These are phyloP conservation scores for Pseudoneurospora amorphoporcata DNA, from an alignment of 495 filamentous ascomycete species.

Conservation along the genomic window DNA sequence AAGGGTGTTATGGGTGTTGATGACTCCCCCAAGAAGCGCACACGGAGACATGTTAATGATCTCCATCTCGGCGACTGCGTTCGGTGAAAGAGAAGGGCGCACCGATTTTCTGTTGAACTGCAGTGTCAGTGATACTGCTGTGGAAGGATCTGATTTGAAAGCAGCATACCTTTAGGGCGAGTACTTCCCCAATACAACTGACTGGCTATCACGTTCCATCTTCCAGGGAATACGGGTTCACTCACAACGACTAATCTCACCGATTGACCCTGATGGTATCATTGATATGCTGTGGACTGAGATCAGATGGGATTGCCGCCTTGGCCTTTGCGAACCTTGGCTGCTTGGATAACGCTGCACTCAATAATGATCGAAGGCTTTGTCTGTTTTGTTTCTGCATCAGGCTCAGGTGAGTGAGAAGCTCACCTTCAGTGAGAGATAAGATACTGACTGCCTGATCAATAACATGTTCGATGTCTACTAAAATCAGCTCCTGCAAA, in stretches of 20 bases:
- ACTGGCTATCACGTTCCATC: neutral
- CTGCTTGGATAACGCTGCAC: neutral
- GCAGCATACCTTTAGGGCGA: neutral
- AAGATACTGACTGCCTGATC: neutral
- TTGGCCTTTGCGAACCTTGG: neutral
- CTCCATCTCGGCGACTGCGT: neutral
- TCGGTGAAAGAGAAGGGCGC: neutral
- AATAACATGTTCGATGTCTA: neutral
- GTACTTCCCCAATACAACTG: neutral
- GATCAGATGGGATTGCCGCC: neutral
- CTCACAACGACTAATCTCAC: neutral
- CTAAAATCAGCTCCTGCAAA: neutral
- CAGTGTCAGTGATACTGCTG: neutral
- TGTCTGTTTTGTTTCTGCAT: neutral
- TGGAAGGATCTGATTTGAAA: neutral
- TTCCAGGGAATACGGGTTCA: neutral
- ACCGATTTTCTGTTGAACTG: neutral
- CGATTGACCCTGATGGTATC: neutral
- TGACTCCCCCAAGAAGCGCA: neutral
- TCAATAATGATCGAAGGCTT: neutral
- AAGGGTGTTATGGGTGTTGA: neutral
- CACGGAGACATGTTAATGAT: neutral
- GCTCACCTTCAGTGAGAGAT: neutral
- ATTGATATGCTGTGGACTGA: neutral
- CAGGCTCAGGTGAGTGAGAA: neutral